These are phyloP conservation scores for Pugionium cornutum DNA, from an alignment of 345 rosid species.

Conservation along the genomic window DNA sequence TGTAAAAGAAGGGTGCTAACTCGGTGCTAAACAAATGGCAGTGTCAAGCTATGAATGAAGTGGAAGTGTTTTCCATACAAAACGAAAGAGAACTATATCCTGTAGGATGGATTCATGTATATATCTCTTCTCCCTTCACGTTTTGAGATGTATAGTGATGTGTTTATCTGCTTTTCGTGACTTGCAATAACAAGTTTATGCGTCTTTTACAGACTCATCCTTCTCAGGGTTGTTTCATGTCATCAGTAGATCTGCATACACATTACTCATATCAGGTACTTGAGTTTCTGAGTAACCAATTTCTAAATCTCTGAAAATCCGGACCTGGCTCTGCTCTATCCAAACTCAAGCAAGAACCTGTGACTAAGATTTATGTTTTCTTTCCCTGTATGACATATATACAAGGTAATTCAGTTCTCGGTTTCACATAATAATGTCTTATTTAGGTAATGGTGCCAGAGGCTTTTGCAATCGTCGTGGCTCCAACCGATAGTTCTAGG, in stretches of 20 bases:
- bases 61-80: conserved; percentile 80
- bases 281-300: neutral
- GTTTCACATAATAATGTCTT: conserved; percentile 2
- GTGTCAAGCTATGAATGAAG: conserved; percentile 85
- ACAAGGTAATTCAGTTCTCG: conserved; percentile 1
- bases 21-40: conserved; percentile 31
- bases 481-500: conserved; percentile 87
- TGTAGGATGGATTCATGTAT: conserved; percentile 92
- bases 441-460: conserved; percentile 83
- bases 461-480: conserved; percentile 89
- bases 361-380: neutral
- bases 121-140: conserved; percentile 26
- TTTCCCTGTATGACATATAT: neutral
- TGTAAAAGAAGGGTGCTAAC: conserved; percentile 26
- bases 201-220: conserved; percentile 80
- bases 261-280: conserved; percentile 55
- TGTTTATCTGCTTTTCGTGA: conserved; percentile 4
- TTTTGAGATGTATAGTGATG: neutral
- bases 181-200: conserved; percentile 1
- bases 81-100: conserved; percentile 70
- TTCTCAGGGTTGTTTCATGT: conserved; percentile 92
- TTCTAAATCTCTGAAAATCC: neutral
- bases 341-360: neutral
- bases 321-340: neutral
- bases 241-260: conserved; percentile 88